Base-by-base conservation (phyloP, 129 eudicot genomes). In the Saussurea involucrata region DNA sequence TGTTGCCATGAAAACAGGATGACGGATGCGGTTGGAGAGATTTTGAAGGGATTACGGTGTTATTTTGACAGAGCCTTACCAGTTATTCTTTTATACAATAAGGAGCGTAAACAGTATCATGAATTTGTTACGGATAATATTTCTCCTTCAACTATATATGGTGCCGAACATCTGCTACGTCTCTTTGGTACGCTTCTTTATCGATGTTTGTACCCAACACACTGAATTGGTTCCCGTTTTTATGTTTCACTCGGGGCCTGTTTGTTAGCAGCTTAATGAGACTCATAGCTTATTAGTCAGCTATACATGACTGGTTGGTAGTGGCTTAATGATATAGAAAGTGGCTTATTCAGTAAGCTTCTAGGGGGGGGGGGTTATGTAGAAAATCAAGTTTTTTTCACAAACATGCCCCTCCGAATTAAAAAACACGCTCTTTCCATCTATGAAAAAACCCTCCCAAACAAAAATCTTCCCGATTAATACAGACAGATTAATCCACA, bases 91-190 rank as follows among this genome's bases (percentile, higher is more conserved):
- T 80, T 95, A 79, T 92, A 95, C 86, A 92, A 95, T 76, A 88
- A 88, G 72, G 99, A 95, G 81, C 92, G 91, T 33, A 89, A 86
- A 66, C 99, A 95, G 76, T 95, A 81, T 79, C 76, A 76, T 58
- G 99, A 95, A 33, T 82, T 88, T 15, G 81, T 92, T 63, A 74
- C 77, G n/a, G 92, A 88, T 77, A 78, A 85, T 76, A 83, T 78
- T 68, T 89, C 97, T 72, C 99, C 99, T 36, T 92, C 99, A 72
- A 84, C 83, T 60, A 71, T 88, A 34, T 95, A 95, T 71, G 99
- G 99, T 61, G 97, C 99, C 63, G 97, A 95, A 78, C 99, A 95
- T 92, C 88, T 95, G 24, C 60, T 95, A 73, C 98, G 98, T 57
- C 94, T 95, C 34, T 95, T 95, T 83, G 98, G 98, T 95, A 91